These are phyloP conservation scores for Kwoniella europaea DNA, from an alignment of 768 basidiomycete genomes.

Conservation along the genomic window DNA sequence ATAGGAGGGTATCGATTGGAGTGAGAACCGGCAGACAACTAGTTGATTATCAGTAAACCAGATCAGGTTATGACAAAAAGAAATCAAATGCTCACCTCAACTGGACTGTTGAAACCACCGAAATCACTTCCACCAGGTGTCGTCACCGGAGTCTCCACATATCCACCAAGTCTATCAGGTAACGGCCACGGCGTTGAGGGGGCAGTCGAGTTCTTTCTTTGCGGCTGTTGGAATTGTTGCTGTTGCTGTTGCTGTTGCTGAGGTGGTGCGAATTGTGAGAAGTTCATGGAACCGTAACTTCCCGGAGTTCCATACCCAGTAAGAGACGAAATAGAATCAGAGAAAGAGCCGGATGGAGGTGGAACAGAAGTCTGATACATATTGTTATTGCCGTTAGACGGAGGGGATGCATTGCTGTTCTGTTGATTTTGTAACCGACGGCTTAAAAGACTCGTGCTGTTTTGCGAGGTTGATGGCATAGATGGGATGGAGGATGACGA, in stretches of 20 bases:
- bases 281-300: slow-evolving; percentile 16
- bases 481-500: slow-evolving; percentile 10
- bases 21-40: slow-evolving; percentile 13
- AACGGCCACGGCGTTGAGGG: slow-evolving; percentile 31
- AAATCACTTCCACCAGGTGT: slow-evolving; percentile 50
- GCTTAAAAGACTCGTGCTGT: slow-evolving; percentile 23
- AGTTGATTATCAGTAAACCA: background rate
- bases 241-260: slow-evolving; percentile 22
- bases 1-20: slow-evolving; percentile 30
- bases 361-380: slow-evolving; percentile 13
- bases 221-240: slow-evolving; percentile 21
- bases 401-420: slow-evolving; percentile 13
- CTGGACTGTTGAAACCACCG: slow-evolving; percentile 34
- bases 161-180: slow-evolving; percentile 33
- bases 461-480: slow-evolving; percentile 5
- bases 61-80: background rate
- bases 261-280: slow-evolving; percentile 3
- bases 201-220: slow-evolving; percentile 9
- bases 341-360: slow-evolving; percentile 10
- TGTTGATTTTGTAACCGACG: slow-evolving; percentile 25
- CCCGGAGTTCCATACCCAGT: slow-evolving; percentile 3
- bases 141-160: slow-evolving; percentile 44
- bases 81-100: slow-evolving; percentile 33
- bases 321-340: slow-evolving; percentile 7
- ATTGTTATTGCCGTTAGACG: slow-evolving; percentile 16